A percentile compares a stretch with the other conserved stretches of the same genome.
phyloP scores from a whole-genome alignment of 2,329 filamentous ascomycete species.

The Cladosporium sp. region DNA sequence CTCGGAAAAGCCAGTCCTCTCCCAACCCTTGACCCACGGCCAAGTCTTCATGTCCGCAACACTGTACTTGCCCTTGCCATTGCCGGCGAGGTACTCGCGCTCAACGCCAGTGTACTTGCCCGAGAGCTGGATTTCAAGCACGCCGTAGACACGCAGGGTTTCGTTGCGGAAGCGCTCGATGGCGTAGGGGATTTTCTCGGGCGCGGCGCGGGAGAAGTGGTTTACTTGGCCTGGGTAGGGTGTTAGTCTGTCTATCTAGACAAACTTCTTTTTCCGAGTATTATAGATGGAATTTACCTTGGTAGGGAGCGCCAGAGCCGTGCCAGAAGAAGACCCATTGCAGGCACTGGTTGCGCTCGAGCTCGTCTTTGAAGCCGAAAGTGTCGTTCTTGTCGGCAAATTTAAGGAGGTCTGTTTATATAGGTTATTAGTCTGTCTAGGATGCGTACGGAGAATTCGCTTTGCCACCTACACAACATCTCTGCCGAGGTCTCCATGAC shows the following conservation, averaged over 20 bases:
- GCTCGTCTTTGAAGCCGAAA: conserved; percentile 50
- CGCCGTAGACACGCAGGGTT: conserved; percentile 49
- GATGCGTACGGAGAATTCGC: conserved; percentile 19
- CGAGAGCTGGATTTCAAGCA: conserved; percentile 52
- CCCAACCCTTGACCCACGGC: conserved; percentile 47
- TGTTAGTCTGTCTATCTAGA: neutral
- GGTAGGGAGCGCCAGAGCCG: conserved; percentile 38
- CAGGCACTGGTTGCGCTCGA: conserved; percentile 46
- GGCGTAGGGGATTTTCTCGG: conserved; percentile 47
- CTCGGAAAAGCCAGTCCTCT: conserved; percentile 39
- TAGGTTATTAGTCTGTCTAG: conserved; percentile 20
- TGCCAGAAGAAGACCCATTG: conserved; percentile 58
- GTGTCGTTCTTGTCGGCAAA: conserved; percentile 45
- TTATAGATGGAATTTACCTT: conserved; percentile 30
- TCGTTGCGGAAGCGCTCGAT: conserved; percentile 51
- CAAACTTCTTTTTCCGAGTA: neutral
- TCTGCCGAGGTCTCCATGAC: conserved; percentile 53
- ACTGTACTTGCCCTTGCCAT: conserved; percentile 52
- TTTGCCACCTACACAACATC: conserved; percentile 26
- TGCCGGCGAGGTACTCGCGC: conserved; percentile 51
- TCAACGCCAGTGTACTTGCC: conserved; percentile 49
- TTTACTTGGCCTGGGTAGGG: conserved; percentile 34
- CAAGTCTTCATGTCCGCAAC: conserved; percentile 50
- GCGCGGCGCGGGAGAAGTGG: conserved; percentile 43
- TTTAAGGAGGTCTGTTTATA: conserved; percentile 44